Percentiles rank a stretch among this genome's conserved stretches.
phyloP scores from a whole-genome alignment of 1,284 basidiomycete species.

The Vanrija pseudolonga region DNA sequence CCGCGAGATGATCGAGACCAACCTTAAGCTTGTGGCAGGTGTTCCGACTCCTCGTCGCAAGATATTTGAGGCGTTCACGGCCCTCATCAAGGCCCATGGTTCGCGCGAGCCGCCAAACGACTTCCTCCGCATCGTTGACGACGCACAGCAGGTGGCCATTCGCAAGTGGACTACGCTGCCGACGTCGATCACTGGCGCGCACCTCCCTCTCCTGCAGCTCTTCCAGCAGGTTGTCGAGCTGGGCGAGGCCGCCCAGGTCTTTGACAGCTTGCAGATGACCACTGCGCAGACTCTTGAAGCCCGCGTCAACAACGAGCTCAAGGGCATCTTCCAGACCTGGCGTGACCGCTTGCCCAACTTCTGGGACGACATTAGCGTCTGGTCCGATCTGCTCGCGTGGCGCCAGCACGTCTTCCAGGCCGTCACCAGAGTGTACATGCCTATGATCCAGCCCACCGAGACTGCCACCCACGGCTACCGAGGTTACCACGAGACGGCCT shows the following conservation, averaged over 20 bases:
- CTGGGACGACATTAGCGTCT: constrained; percentile 97
- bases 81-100: constrained; percentile 61
- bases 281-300: constrained; percentile 87
- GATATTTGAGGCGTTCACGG: constrained; percentile 93
- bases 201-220: constrained; percentile 90
- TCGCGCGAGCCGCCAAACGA: constrained; percentile 54
- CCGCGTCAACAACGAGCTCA: constrained; percentile 83
- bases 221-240: constrained; percentile 99
- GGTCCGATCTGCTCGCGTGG: constrained; percentile 98
- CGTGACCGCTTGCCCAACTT: constrained; percentile 92
- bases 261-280: constrained; percentile 82
- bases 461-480: constrained; percentile 83
- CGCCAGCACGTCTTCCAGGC: constrained; percentile 83
- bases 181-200: constrained; percentile 77
- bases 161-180: constrained; percentile 95
- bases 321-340: constrained; percentile 95
- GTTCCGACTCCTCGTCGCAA: constrained; percentile 87
- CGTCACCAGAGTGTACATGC: constrained; percentile 97
- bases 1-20: constrained; percentile 75
- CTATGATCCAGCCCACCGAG: constrained; percentile 63
- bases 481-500: constrained; percentile 99
- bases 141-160: constrained; percentile 93
- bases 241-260: constrained; percentile 93
- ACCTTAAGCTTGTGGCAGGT: constrained; percentile 76
- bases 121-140: constrained; percentile 84